Evolutionary conservation across 257 asterid species (phyloP).

Genomic region (Striga asiatica): DNA sequence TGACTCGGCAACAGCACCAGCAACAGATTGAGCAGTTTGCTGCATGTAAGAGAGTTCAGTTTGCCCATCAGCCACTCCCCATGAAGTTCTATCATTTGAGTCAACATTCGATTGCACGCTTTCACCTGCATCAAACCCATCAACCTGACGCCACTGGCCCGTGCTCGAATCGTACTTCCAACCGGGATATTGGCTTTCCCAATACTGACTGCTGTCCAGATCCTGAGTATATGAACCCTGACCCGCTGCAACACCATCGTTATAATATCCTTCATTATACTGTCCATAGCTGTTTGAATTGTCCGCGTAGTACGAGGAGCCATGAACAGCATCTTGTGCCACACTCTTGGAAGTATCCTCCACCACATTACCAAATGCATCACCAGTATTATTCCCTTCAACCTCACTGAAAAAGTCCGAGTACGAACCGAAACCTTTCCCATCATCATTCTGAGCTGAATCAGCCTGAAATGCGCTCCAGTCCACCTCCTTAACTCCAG

Average conservation of each 20-base stretch:
- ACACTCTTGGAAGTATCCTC: conserved; percentile 20
- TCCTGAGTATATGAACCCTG: conserved; percentile 33
- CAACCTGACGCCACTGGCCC: conserved; percentile 85
- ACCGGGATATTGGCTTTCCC: conserved; percentile 89
- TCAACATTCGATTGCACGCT: conserved; percentile 24
- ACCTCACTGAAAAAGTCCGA: conserved; percentile 67
- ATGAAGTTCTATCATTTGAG: conserved; percentile 30
- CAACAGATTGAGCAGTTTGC: conserved; percentile 49
- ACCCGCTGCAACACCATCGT: conserved; percentile 29
- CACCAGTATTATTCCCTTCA: conserved; percentile 37
- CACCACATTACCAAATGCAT: conserved; percentile 26
- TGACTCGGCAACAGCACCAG: conserved; percentile 40
- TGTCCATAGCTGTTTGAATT: conserved; percentile 17
- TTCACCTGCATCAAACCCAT: conserved; percentile 29
- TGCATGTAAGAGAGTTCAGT: conserved; percentile 61
- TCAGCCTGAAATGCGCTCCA: conserved; percentile 77
- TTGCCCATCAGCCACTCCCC: conserved; percentile 25
- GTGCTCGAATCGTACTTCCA: conserved; percentile 68
- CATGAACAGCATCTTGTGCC: conserved; percentile 20
- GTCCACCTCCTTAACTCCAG: conserved; percentile 73
- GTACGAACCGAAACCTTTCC: conserved; percentile 72
- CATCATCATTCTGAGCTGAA: conserved; percentile 31
- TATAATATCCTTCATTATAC: conserved; percentile 21
- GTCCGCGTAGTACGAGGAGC: conserved; percentile 25
- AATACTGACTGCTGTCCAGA: conserved; percentile 43